These are phyloP conservation scores for Arachnomyces sp. DNA, from an alignment of 2,329 filamentous ascomycete species.

Conservation along the genomic window DNA sequence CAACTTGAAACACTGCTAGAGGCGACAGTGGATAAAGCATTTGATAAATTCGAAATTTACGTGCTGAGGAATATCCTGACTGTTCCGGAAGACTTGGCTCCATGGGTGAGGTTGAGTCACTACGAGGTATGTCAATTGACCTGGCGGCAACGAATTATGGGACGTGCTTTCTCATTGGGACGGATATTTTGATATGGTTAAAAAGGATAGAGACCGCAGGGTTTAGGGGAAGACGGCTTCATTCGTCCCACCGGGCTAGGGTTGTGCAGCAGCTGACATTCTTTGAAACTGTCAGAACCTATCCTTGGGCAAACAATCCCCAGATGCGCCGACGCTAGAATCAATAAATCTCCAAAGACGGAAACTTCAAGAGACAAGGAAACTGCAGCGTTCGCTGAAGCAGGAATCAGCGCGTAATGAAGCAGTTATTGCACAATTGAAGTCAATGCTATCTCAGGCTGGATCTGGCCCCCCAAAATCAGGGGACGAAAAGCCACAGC, in stretches of 20 bases:
- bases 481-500: slow-evolving; percentile 11
- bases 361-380: slow-evolving; percentile 70
- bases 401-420: slow-evolving; percentile 67
- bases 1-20: slow-evolving; percentile 76
- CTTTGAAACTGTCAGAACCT: slow-evolving; percentile 26
- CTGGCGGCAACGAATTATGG: neutral
- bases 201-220: too few relatives aligned
- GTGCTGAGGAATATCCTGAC: slow-evolving; percentile 77
- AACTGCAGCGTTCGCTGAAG: slow-evolving; percentile 61
- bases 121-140: slow-evolving; percentile 56
- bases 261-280: slow-evolving; percentile 2
- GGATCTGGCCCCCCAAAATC: slow-evolving; percentile 4
- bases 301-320: slow-evolving; percentile 21
- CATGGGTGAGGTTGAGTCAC: slow-evolving; percentile 75
- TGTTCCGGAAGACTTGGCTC: slow-evolving; percentile 62
- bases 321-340: slow-evolving; percentile 53
- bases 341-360: slow-evolving; percentile 64
- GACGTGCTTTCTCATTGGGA: neutral
- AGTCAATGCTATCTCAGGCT: slow-evolving; percentile 43
- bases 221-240: too few relatives aligned
- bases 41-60: slow-evolving; percentile 84
- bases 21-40: slow-evolving; percentile 73
- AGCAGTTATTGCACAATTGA: slow-evolving; percentile 59
- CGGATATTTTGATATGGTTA: too few relatives aligned
- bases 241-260: neutral